Evolutionary conservation across 331 rosid species (phyloP), one percentile per base, ranked within the genome.

Genomic region (Dryas integrifolia): DNA sequence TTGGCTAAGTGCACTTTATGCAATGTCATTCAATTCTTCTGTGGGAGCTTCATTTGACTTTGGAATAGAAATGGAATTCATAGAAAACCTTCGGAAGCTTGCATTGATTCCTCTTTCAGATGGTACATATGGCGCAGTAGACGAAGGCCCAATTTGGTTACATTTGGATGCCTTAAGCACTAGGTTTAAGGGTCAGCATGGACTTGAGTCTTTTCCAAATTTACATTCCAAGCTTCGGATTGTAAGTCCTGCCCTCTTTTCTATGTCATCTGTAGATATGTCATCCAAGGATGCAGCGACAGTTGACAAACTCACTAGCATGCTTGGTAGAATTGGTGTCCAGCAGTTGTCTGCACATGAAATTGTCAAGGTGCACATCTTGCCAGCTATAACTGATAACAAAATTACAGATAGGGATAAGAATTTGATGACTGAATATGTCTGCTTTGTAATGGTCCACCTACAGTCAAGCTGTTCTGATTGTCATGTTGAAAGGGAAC

Each of bases 261-360:
- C 90, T 46, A 70, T 87, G 69, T 76, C 87, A 70, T 46, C 84
- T 55, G 57, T 13, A 69, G 92, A 82, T 83, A 77, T 86, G 59
- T 70, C 85, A 18, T 67, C 60, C 72, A 79, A 70, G 78, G 84
- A 81, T 80, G 35, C 52, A 57, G 66, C 84, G 10, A 21, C 77
- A 35, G 69, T 79, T 70, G 88, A 85, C 67, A 94, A 85, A 75
- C 74, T 84, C 69, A 81, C 83, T 40, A 74, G 78, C 58, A 77
- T 94, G 84, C 92, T 94, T 72, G 78, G 78, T 69, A 83, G 77
- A 80, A 79, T 94, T 74, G 98, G 98, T 56, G 92, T 94, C 77
- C 96, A 91, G 57, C 86, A 69, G 78, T 83, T 94, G 85, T 94
- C 97, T 79, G 90, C 84, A 4, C 98, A 94, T 83, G 98, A 91